Evolutionary conservation across 2,329 filamentous ascomycete species (phyloP), one percentile per base, ranked within the genome.

Genomic region (Fusarium papillatum): DNA sequence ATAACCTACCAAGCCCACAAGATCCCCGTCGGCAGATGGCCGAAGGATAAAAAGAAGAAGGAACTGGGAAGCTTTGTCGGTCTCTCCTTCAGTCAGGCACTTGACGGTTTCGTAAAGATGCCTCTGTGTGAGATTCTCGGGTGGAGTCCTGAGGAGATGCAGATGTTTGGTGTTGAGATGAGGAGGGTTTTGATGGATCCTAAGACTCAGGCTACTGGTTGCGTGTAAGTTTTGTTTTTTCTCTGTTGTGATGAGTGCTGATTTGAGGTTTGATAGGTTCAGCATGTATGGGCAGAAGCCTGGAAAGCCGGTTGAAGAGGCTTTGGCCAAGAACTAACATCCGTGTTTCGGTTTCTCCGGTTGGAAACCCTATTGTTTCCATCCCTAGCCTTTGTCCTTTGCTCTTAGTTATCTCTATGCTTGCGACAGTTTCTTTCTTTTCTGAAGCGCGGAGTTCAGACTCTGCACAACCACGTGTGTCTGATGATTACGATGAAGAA

Each of bases 111-210:
- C 7, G 50, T 79, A 7, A 79, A 79, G 57, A 24, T 79, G 29
- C 78, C 77, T 4, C 41, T 79, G 5, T 78, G 77, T 31, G 74
- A 76, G 17, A 68, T 79, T 13, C 61, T 79, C 0, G 59, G 68
- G 7, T 79, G 77, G 78, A 77, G 69, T 11, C 62, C 71, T 0
- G 74, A 70, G 11, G 69, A 77, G 29, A 79, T 79, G 77, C 74
- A 78, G 17, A 9, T 78, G 4, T 79, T 79, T 61, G 76, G 68
- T 3, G 71, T 46, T 2, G 77, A 79, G 39, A 79, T 79, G 77
- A 70, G 77, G 7, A 67, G 60, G 17, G 14, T 34, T 3, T 39
- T 79, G 2, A 62, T 70, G 53, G 71, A 77, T 31, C 64, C 68
- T 2, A 79, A 69, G 41, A 78, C 55, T 4, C 76, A 74, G 14